Evolutionary conservation across 1,139 yeast species (phyloP).

Genomic region (Taphrina communis): DNA sequence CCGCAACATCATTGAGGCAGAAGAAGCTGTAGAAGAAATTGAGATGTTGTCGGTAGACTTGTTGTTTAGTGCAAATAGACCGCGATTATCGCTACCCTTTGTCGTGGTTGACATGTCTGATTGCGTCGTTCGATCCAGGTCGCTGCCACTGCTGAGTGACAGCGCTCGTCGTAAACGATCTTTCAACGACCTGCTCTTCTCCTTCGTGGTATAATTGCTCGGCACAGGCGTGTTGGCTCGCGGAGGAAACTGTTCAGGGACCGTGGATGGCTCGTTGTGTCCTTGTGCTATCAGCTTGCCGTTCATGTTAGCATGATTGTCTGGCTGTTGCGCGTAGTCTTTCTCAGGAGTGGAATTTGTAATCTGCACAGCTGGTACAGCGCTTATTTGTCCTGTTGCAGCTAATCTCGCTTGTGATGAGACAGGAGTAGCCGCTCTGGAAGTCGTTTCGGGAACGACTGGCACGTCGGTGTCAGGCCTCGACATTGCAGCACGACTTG

Average conservation of each 20-base stretch:
- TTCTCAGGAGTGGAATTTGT: background rate
- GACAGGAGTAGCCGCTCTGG: no score
- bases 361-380: background rate
- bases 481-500: no score
- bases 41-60: conserved; percentile 39
- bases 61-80: conserved; percentile 2
- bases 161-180: conserved; percentile 35
- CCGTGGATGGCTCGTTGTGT: background rate
- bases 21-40: conserved; percentile 41
- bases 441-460: no score
- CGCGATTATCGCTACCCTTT: background rate
- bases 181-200: conserved; percentile 20
- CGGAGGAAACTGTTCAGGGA: background rate
- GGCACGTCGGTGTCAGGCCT: no score
- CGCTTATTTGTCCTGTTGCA: background rate
- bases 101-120: background rate
- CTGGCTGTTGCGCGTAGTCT: background rate
- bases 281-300: background rate
- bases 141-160: conserved; percentile 31
- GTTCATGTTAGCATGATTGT: background rate
- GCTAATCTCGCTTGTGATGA: background rate
- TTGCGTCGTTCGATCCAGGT: conserved; percentile 5
- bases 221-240: conserved; percentile 25
- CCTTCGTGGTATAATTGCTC: conserved; percentile 1
- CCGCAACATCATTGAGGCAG: conserved; percentile 40